Conservation (phyloP, 2,329 filamentous ascomycete species). For the Orbilia ellipsospora region DNA sequence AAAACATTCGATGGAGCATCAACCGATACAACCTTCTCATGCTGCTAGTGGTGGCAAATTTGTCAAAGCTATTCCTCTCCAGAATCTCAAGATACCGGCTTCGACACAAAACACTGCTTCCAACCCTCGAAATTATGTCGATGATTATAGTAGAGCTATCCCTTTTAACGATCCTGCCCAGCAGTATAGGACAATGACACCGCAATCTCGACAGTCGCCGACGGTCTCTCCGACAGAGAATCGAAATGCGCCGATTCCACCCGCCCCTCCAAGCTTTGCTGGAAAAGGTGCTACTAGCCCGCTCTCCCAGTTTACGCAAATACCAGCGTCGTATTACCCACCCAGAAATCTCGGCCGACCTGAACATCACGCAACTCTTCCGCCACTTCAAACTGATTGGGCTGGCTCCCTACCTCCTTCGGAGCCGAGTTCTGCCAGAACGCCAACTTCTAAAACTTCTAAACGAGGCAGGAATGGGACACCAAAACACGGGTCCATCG, state of each 20-base stretch:
- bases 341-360: constrained; percentile 42
- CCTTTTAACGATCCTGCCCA: constrained; percentile 33
- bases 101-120: constrained; percentile 17
- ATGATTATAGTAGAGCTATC: constrained; percentile 34
- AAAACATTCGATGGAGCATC: constrained; percentile 39
- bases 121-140: constrained; percentile 31
- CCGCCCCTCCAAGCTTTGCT: constrained; percentile 38
- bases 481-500: constrained; percentile 45
- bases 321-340: constrained; percentile 24
- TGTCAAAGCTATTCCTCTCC: constrained; percentile 22
- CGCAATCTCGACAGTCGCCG: constrained; percentile 34
- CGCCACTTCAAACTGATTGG: constrained; percentile 48
- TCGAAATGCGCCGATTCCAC: constrained; percentile 34
- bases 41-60: constrained; percentile 10
- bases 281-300: constrained; percentile 35
- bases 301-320: constrained; percentile 25
- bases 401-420: constrained; percentile 29
- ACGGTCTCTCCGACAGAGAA: constrained; percentile 41
- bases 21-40: constrained; percentile 18
- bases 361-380: constrained; percentile 42
- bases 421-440: constrained; percentile 38
- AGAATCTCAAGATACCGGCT: constrained; percentile 22
- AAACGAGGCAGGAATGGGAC: constrained; percentile 49
- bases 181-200: constrained; percentile 28
- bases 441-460: constrained; percentile 40